Percentiles rank a stretch among this genome's conserved stretches.
phyloP scores from a whole-genome alignment of 805 yeast species.

The Tetrapisispora phaffii region DNA sequence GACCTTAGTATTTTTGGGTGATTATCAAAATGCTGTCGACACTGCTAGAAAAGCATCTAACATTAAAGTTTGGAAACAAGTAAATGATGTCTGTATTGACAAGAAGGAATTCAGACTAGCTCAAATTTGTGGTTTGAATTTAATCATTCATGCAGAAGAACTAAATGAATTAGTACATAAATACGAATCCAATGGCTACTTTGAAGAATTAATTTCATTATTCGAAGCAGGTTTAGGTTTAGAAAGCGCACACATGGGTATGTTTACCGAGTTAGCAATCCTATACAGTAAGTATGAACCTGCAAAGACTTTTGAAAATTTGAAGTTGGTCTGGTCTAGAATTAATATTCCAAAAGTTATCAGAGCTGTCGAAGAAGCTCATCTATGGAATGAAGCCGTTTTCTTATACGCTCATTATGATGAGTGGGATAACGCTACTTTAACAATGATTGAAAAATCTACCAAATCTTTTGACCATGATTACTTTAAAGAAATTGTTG shows the following conservation, averaged over 20 bases:
- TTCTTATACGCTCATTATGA: slow-evolving; percentile 97
- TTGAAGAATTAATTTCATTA: slow-evolving; percentile 80
- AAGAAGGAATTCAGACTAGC: slow-evolving; percentile 93
- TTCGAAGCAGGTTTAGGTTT: slow-evolving; percentile 93
- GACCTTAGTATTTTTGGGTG: slow-evolving; percentile 85
- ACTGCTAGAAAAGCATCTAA: slow-evolving; percentile 97
- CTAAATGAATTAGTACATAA: slow-evolving; percentile 77
- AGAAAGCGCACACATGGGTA: slow-evolving; percentile 99
- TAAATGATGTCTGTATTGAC: slow-evolving; percentile 90
- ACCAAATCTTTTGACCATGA: slow-evolving; percentile 88
- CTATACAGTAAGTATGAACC: slow-evolving; percentile 87
- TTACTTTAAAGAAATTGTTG: slow-evolving; percentile 88
- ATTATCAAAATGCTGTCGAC: slow-evolving; percentile 94
- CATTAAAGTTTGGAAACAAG: slow-evolving; percentile 92
- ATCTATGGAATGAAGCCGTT: slow-evolving; percentile 91
- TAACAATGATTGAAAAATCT: slow-evolving; percentile 91
- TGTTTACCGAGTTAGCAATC: slow-evolving; percentile 93
- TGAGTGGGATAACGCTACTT: slow-evolving; percentile 98
- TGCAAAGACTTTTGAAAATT: slow-evolving; percentile 85
- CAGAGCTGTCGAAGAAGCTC: slow-evolving; percentile 86
- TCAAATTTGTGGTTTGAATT: slow-evolving; percentile 95
- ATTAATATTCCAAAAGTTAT: slow-evolving; percentile 95
- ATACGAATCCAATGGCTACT: slow-evolving; percentile 85
- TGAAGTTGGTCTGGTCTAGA: slow-evolving; percentile 96
- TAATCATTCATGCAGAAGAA: slow-evolving; percentile 96